Percentiles rank a stretch among this genome's conserved stretches.
These are phyloP conservation scores for Pythium chondricola DNA, from an alignment of 352 stramenopile genomes.

Conservation along the genomic window DNA sequence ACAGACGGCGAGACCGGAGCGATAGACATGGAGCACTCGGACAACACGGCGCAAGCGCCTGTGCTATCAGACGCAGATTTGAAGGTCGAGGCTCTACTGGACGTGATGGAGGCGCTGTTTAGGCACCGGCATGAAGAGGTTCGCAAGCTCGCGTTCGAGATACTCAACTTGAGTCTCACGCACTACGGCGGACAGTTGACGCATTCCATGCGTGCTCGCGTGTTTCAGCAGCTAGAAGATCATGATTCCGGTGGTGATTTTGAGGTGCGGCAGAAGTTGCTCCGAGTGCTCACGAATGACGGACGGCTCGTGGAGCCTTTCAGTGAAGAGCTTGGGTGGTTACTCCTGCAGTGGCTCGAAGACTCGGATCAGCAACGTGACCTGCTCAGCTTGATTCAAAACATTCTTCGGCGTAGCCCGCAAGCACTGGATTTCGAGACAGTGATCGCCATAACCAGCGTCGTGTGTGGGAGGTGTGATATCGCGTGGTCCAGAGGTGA, in stretches of 20 bases:
- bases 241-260: conserved; percentile 45
- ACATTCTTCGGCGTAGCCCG: conserved; percentile 55
- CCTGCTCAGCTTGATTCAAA: conserved; percentile 66
- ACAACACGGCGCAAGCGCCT: neutral
- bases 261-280: conserved; percentile 47
- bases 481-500: conserved; percentile 68
- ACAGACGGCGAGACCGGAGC: no score
- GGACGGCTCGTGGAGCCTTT: conserved; percentile 66
- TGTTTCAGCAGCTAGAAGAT: conserved; percentile 53
- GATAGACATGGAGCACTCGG: neutral
- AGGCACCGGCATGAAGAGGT: conserved; percentile 63
- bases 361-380: conserved; percentile 79
- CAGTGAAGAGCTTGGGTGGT: conserved; percentile 58
- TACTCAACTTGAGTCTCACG: conserved; percentile 57
- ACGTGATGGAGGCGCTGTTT: conserved; percentile 69
- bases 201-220: conserved; percentile 30
- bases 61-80: no score
- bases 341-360: conserved; percentile 67
- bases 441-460: conserved; percentile 59
- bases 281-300: conserved; percentile 60
- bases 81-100: conserved; percentile 38
- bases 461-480: conserved; percentile 63
- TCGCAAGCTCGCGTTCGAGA: conserved; percentile 64
- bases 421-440: conserved; percentile 50
- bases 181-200: conserved; percentile 53